These are phyloP conservation scores for Cercospora sp. DNA, from an alignment of 2,329 filamentous ascomycete species.

Conservation along the genomic window DNA sequence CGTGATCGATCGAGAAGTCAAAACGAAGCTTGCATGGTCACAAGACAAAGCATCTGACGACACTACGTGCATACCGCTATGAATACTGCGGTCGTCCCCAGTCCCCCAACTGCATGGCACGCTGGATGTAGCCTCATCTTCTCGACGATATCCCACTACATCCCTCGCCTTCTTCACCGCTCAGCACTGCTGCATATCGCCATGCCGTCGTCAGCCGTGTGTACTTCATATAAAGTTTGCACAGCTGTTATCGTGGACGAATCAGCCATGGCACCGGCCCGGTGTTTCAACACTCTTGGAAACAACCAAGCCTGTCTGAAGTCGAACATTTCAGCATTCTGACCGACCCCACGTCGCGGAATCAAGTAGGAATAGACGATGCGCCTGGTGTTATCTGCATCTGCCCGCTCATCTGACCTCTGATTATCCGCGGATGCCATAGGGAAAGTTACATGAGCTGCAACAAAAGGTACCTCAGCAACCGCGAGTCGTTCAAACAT, in stretches of 20 bases:
- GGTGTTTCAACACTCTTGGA: not conserved
- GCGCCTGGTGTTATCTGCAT: not conserved
- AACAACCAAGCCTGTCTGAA: not conserved
- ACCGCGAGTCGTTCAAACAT: not conserved
- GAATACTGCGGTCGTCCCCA: not conserved
- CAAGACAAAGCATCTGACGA: not conserved
- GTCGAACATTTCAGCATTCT: not conserved
- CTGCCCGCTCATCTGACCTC: not conserved
- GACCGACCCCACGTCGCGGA: not conserved
- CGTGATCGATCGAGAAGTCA: not conserved
- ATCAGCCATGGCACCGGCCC: not conserved
- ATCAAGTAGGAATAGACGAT: not conserved
- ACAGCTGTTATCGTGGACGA: not conserved
- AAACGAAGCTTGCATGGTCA: not conserved
- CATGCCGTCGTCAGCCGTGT: constrained; percentile 6
- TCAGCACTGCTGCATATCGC: not conserved
- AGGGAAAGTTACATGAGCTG: not conserved
- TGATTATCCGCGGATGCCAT: not conserved
- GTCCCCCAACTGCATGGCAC: not conserved
- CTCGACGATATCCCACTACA: constrained; percentile 8
- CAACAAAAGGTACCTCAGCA: not conserved
- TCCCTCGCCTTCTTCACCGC: constrained; percentile 10
- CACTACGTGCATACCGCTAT: not conserved
- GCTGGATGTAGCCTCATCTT: not conserved
- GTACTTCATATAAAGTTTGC: constrained; percentile 4